Conservation (phyloP, 2,329 filamentous ascomycete genomes). For the Pyrenophora tritici-repentis region DNA sequence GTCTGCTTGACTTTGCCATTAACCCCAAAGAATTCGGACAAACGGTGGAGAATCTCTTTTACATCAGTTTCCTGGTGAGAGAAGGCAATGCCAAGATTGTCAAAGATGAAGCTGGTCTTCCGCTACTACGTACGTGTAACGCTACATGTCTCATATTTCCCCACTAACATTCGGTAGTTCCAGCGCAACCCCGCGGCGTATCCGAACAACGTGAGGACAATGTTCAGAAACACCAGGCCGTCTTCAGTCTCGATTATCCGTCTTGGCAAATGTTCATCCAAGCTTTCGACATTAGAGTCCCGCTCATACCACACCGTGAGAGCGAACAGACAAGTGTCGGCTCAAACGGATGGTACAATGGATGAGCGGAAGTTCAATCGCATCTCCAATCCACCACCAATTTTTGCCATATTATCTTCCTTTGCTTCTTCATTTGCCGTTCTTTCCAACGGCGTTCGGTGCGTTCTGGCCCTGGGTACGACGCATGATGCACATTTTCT, state of each 20-base stretch:
- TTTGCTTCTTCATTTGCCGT: neutral
- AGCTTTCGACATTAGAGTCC: conserved; percentile 74
- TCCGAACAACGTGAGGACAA: conserved; percentile 61
- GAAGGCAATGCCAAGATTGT: conserved; percentile 80
- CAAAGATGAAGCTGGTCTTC: conserved; percentile 73
- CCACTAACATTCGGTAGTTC: conserved; percentile 41
- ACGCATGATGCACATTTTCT: neutral
- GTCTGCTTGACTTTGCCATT: conserved; percentile 83
- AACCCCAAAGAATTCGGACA: conserved; percentile 92
- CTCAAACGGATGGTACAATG: conserved; percentile 34
- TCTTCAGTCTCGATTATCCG: conserved; percentile 84
- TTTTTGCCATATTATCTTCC: neutral
- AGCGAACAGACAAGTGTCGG: conserved; percentile 32
- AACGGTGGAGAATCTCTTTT: conserved; percentile 96
- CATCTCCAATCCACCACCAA: too few species aligned
- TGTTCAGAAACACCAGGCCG: conserved; percentile 72
- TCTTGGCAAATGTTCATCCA: conserved; percentile 80
- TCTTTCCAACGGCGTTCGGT: neutral
- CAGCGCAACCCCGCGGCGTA: conserved; percentile 53
- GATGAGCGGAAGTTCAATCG: neutral
- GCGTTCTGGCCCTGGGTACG: neutral
- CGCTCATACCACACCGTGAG: conserved; percentile 82
- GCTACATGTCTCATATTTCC: neutral
- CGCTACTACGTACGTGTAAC: conserved; percentile 74
- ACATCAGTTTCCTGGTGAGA: conserved; percentile 89